Percentiles rank a stretch among this genome's conserved stretches.
These are phyloP conservation scores for Pezicula rhizophila DNA, from an alignment of 2,329 filamentous ascomycete species.

Conservation along the genomic window DNA sequence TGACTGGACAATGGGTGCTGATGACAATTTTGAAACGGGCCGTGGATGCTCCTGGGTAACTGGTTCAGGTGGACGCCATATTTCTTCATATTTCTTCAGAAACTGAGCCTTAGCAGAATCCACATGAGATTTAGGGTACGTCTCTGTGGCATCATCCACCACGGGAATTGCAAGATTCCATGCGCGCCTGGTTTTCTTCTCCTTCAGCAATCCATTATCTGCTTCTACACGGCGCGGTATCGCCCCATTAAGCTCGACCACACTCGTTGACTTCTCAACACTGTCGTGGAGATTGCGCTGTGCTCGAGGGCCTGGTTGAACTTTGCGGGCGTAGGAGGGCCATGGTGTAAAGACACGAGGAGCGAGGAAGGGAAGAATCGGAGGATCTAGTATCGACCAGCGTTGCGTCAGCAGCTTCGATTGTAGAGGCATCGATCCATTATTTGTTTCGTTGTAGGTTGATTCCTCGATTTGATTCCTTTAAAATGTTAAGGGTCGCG, in stretches of 20 bases:
- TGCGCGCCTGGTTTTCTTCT: no score
- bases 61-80: slow-evolving; percentile 6
- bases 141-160: no score
- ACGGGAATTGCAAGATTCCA: no score
- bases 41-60: not conserved
- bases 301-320: not conserved
- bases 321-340: slow-evolving; percentile 11
- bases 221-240: no score
- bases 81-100: slow-evolving; percentile 7
- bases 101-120: slow-evolving; percentile 5
- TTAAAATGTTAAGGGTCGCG: slow-evolving; percentile 1
- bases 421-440: slow-evolving; percentile 25
- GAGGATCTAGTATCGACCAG: slow-evolving; percentile 23
- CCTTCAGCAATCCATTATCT: no score
- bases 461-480: not conserved
- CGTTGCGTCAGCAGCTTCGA: slow-evolving; percentile 16
- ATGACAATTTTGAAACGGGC: slow-evolving; percentile 2
- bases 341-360: slow-evolving; percentile 28
- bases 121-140: not conserved
- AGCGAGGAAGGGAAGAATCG: slow-evolving; percentile 27
- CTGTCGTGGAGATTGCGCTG: slow-evolving; percentile 5
- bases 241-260: not conserved
- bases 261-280: not conserved
- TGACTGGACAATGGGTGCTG: not conserved
- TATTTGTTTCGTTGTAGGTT: not conserved